Evolutionary conservation across 192 early-diverging fungal genomes (phyloP).

Genomic region (Coemansia sp.): DNA sequence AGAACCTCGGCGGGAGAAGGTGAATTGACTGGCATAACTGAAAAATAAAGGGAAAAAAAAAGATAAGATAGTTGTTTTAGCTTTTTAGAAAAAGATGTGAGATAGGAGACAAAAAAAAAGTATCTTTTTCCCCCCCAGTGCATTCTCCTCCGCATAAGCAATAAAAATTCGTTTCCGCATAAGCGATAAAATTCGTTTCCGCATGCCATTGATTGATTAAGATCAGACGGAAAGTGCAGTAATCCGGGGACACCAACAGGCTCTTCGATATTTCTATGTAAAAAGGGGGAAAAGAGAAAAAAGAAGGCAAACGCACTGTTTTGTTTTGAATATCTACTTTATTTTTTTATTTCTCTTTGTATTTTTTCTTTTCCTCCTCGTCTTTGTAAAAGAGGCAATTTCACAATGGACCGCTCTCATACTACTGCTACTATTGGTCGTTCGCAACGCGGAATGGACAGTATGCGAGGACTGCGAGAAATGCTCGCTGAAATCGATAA

Average conservation of each 20-base stretch:
- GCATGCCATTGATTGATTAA: not conserved
- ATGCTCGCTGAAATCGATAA: conserved; percentile 19
- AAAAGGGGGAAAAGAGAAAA: too few species aligned
- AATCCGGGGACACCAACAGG: not conserved
- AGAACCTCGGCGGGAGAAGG: conserved; percentile 47
- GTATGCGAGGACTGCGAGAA: conserved; percentile 30
- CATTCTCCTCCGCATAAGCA: too few species aligned
- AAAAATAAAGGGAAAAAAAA: not conserved
- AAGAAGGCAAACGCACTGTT: too few species aligned
- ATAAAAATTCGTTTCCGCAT: not conserved
- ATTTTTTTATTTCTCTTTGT: not conserved
- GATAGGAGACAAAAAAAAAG: not conserved
- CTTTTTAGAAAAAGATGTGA: not conserved
- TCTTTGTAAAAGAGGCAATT: not conserved
- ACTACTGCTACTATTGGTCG: conserved; percentile 49
- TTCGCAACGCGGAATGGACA: conserved; percentile 37
- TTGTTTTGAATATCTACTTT: too few species aligned
- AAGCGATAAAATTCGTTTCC: not conserved
- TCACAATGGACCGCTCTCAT: conserved; percentile 35
- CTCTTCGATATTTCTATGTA: too few species aligned
- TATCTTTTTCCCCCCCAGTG: not conserved
- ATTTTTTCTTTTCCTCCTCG: not conserved
- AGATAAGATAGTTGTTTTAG: not conserved
- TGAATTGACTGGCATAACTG: not conserved
- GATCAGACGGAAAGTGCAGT: not conserved